Conservation (phyloP, 169 alveolate species). For the Ichthyophthirius multifiliis region DNA sequence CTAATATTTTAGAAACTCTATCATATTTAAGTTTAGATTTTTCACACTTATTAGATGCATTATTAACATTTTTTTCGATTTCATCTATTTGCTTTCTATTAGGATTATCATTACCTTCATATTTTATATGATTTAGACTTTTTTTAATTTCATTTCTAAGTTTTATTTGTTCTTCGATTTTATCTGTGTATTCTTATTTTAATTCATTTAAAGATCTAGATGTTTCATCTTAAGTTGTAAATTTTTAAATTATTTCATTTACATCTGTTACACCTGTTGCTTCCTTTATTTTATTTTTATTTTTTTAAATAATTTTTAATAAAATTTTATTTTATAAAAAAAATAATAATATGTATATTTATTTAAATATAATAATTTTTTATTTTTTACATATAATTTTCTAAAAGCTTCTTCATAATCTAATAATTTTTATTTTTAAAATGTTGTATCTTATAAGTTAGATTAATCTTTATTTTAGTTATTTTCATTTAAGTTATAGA, state of each 20-base stretch:
- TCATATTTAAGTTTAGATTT: constrained; percentile 76
- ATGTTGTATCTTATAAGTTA: constrained; percentile 37
- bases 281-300: too few relatives aligned
- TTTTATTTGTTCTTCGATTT: constrained; percentile 58
- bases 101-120: constrained; percentile 71
- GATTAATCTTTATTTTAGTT: constrained; percentile 34
- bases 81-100: constrained; percentile 85
- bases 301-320: too few relatives aligned
- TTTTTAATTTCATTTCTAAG: constrained; percentile 52
- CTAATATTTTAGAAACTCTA: constrained; percentile 64
- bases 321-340: too few relatives aligned
- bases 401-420: constrained; percentile 80
- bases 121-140: constrained; percentile 68
- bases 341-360: too few relatives aligned
- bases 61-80: constrained; percentile 71
- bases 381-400: constrained; percentile 38
- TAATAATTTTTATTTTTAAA: constrained; percentile 35
- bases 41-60: constrained; percentile 70
- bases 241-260: constrained; percentile 85
- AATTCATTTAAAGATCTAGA: constrained; percentile 70
- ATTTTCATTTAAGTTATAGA: constrained; percentile 22
- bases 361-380: neutral
- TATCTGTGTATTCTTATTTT: constrained; percentile 75
- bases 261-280: constrained; percentile 90
- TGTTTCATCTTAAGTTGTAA: constrained; percentile 88